Conservation (phyloP, 1,284 basidiomycete genomes). For the Tremellales sp. region DNA sequence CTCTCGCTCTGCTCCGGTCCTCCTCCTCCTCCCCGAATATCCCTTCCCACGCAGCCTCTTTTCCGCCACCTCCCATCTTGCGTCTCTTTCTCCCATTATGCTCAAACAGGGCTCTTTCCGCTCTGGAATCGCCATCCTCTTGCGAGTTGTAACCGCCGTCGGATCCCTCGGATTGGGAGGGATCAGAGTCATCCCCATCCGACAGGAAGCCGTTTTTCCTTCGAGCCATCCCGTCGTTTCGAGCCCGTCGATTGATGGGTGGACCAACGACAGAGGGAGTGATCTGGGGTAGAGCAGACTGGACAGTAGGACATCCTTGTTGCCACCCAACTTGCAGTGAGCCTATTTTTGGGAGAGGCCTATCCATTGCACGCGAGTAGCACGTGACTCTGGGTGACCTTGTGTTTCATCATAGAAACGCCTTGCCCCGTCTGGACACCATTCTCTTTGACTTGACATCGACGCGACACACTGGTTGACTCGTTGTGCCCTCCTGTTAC, state of each 20-base stretch:
- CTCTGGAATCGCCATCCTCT: conserved; percentile 64
- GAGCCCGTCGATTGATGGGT: too few relatives aligned
- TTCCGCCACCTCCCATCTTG: conserved; percentile 60
- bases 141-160: conserved; percentile 52
- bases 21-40: conserved; percentile 73
- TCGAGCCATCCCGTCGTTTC: conserved; percentile 63
- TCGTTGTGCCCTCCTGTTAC: too few relatives aligned
- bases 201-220: conserved; percentile 74
- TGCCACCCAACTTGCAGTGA: neutral
- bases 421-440: too few relatives aligned
- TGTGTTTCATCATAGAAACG: too few relatives aligned
- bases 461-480: too few relatives aligned
- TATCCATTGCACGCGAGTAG: neutral
- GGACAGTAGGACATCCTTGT: neutral
- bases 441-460: too few relatives aligned
- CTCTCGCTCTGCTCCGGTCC: too few relatives aligned
- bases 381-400: neutral
- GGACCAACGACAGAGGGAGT: neutral
- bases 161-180: conserved; percentile 53
- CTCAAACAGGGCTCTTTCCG: conserved; percentile 72
- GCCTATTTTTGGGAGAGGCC: neutral
- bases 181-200: conserved; percentile 64
- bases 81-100: conserved; percentile 63
- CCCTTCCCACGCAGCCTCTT: conserved; percentile 76
- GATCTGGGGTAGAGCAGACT: neutral